Evolutionary conservation across 495 filamentous ascomycete species (phyloP), one percentile per base, ranked within the genome.

Genomic region (Parathielavia appendiculata): DNA sequence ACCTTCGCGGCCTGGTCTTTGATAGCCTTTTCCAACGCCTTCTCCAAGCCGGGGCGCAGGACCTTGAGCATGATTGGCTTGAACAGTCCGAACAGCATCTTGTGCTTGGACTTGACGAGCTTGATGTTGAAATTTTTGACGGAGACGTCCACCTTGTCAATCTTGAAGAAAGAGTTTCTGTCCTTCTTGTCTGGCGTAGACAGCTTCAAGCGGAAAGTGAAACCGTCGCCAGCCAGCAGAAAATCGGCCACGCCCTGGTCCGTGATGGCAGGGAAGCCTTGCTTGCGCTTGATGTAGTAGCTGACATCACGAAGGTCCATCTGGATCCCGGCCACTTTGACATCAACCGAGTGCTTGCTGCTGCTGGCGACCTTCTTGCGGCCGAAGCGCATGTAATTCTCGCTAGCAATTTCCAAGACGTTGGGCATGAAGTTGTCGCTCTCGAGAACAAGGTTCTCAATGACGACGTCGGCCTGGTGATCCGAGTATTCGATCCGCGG

Each of bases 341-440:
- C 77, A 78, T 92, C 86, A 41, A 90, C 76, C 64, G 88, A 86
- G 72, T 96, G 90, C 70, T 86, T 85, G 63, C 82, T 85, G 76
- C 84, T 90, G 82, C 80, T 96, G 19, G 71, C 63, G 22, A 73
- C 51, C 70, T 82, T 80, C 86, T 93, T 96, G 64, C 93, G 90
- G 22, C 93, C 95, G 82, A 88, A 97, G 60, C 89, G 86, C 82
- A 91, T 91, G 77, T 95, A 95, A 76, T 97, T 96, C 74, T 98
- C 92, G 68, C 83, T 89, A 47, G 84, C 84, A 64, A 97, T 83
- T 66, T 98, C 95, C 26, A 97, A 73, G 2, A 95, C 84, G 70
- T 98, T 98, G 40, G 93, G 93, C 81, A 93, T 90, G 63, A 98
- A 82, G 74, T 98, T 98, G 75, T 97, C 93, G 58, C 90, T 90